phyloP scores from a whole-genome alignment of 2,329 filamentous ascomycete genomes.

The Colletotrichum lini region DNA sequence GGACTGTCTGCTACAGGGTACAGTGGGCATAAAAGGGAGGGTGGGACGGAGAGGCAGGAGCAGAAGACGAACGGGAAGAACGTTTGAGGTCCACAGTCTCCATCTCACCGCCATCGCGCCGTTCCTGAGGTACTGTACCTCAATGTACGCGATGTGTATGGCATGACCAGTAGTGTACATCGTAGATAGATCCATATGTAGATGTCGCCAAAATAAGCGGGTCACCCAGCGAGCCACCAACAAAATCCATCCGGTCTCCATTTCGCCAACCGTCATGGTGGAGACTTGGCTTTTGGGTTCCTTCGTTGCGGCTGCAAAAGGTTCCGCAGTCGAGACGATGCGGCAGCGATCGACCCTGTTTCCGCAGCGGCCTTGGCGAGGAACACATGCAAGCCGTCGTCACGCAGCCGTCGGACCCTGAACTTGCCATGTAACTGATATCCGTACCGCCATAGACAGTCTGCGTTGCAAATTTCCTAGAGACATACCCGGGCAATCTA shows the following conservation, averaged over 20 bases:
- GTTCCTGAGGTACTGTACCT: background rate
- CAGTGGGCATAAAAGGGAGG: background rate
- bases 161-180: background rate
- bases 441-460: no score
- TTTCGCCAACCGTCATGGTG: conserved; percentile 36
- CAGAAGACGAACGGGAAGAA: background rate
- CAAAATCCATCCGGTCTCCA: conserved; percentile 22
- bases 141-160: background rate
- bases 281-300: conserved; percentile 23
- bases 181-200: background rate
- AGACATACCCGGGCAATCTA: no score
- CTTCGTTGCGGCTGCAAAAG: conserved; percentile 30
- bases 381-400: conserved; percentile 38
- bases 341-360: conserved; percentile 37
- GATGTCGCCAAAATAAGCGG: conserved; percentile 20
- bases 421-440: background rate
- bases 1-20: background rate
- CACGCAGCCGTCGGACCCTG: conserved; percentile 39
- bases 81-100: background rate
- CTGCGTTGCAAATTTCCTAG: no score
- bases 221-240: conserved; percentile 25
- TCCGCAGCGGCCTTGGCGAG: conserved; percentile 33
- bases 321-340: conserved; percentile 26
- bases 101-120: conserved; percentile 5
- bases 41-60: background rate